Evolutionary conservation across 768 basidiomycete species (phyloP).

Genomic region (Tulasnella sp.): DNA sequence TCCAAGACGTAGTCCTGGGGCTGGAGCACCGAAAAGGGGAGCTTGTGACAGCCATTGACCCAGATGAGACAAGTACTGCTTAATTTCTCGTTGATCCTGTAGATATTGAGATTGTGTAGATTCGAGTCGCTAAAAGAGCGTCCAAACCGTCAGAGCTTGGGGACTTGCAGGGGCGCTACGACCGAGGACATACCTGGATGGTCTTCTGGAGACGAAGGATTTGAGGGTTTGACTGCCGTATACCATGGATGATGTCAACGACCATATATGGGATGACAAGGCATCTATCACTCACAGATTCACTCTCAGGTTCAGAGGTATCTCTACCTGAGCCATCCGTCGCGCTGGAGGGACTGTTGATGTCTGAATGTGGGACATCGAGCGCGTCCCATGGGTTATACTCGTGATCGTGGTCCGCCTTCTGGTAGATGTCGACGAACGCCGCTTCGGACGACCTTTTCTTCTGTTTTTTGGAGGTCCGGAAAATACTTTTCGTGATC

Average conservation of each 20-base stretch:
- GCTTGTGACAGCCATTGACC: not conserved
- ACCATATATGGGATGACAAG: not conserved
- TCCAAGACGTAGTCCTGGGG: not conserved
- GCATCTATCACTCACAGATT: not conserved
- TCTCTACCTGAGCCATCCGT: not conserved
- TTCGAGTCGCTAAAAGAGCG: not conserved
- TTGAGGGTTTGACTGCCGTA: not conserved
- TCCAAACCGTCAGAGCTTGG: not conserved
- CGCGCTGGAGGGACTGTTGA: not conserved
- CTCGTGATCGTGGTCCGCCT: not conserved
- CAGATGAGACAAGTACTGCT: not conserved
- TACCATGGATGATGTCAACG: not conserved
- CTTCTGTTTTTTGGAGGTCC: not conserved
- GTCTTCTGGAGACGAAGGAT: not conserved
- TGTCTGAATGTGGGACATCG: not conserved
- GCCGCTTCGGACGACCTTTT: not conserved
- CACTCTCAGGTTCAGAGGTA: not conserved
- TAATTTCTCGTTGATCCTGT: not conserved
- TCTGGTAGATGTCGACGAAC: not conserved
- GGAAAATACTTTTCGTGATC: not conserved
- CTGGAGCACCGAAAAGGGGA: not conserved
- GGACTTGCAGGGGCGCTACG: not conserved
- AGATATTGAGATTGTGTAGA: not conserved
- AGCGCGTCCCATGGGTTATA: not conserved
- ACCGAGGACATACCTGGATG: not conserved